Evolutionary conservation across 2,329 filamentous ascomycete species (phyloP), one percentile per base, ranked within the genome.

Genomic region (Aspergillus udagawae): DNA sequence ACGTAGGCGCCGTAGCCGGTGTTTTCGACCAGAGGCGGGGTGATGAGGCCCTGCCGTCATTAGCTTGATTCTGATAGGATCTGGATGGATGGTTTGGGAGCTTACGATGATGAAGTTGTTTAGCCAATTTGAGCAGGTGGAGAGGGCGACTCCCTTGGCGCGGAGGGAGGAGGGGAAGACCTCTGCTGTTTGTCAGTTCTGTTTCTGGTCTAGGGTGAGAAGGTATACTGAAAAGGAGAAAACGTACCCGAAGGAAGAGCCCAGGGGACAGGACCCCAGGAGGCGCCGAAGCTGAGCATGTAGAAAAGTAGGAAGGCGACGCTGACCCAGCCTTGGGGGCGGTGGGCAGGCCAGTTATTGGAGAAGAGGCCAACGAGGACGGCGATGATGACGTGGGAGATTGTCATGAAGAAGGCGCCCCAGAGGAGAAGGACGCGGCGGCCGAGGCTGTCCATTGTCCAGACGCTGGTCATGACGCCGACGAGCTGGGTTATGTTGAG

Each of bases 91-190:
- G 25, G 6, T 58, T 10, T 6, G 74, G 55, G 9, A 28, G 67
- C 70, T 65, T 56, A 75, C 75, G 27, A 86, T 83, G 52, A 85
- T 81, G 60, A 87, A 87, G 67, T 87, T 86, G 67, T 82, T 84
- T 2, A 86, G 70, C 79, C 87, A 90, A 71, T 86, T 87, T 5
- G 80, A 81, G 57, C 80, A 83, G 0, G 85, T 87, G 0, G 83
- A 84, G 2, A 88, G 74, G 1, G 85, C 85, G 0, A 87, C 85
- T 35, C 87, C 87, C 67, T 88, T 89, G 2, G 86, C 85, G 6
- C 86, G 77, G 0, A 83, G 73, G 0, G 78, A 79, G 1, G 80
- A 81, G 0, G 84, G 84, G 47, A 88, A 88, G n/a, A 90, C 84
- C 59, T 91, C 84, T 29, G 79, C 77, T 0, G 73, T 28, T 28